Conservation (phyloP, 768 basidiomycete species). For the Leucosporidium creatinivorum region DNA sequence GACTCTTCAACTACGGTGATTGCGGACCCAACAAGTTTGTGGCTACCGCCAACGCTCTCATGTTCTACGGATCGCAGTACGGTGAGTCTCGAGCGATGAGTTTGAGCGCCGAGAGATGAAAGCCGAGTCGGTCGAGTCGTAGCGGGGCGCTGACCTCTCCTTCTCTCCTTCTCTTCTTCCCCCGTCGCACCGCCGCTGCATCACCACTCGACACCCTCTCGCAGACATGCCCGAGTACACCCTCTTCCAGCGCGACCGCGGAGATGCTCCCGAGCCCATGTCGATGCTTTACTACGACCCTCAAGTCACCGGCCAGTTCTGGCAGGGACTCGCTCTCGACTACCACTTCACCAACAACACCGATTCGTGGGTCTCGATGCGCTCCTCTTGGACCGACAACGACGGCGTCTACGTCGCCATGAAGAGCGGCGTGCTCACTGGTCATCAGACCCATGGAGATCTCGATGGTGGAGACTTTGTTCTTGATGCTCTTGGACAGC, state of each 20-base stretch:
- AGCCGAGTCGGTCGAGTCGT: too few relatives aligned
- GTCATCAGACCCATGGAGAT: slow-evolving; percentile 74
- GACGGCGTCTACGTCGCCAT: slow-evolving; percentile 76
- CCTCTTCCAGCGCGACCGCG: slow-evolving; percentile 84
- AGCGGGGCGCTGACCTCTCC: too few relatives aligned
- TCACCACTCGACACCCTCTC: neutral
- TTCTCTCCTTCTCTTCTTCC: too few relatives aligned
- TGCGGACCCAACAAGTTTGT: slow-evolving; percentile 92
- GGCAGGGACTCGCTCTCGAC: slow-evolving; percentile 78
- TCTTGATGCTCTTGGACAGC: slow-evolving; percentile 80
- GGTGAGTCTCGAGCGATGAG: slow-evolving; percentile 17
- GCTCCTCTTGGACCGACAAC: slow-evolving; percentile 84
- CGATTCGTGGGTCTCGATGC: slow-evolving; percentile 85
- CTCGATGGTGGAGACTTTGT: slow-evolving; percentile 94
- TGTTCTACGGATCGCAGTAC: slow-evolving; percentile 67
- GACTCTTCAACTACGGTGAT: slow-evolving; percentile 50
- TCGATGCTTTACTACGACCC: slow-evolving; percentile 91
- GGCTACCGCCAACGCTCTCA: slow-evolving; percentile 79
- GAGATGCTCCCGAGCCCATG: slow-evolving; percentile 53
- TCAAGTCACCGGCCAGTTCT: slow-evolving; percentile 74
- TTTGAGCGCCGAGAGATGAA: neutral
- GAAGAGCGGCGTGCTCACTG: slow-evolving; percentile 72
- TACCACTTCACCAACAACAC: slow-evolving; percentile 62
- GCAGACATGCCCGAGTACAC: slow-evolving; percentile 56
- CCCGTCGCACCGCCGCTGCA: too few relatives aligned